These are phyloP conservation scores for Crithidia expoeki DNA, from an alignment of 208 protist genomes.

Conservation along the genomic window DNA sequence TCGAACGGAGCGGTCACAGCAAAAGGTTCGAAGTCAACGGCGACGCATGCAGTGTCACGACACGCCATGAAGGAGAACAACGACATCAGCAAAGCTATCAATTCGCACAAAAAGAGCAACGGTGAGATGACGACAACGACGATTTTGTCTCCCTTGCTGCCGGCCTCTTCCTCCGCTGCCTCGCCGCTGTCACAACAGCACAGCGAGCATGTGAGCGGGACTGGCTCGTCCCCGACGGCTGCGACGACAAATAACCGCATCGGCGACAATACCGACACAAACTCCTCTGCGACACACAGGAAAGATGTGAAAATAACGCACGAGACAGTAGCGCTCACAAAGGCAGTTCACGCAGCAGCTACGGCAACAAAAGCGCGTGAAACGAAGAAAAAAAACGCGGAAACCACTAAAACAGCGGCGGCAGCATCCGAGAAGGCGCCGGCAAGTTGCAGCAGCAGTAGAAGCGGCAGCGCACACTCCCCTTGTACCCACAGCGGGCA, in stretches of 20 bases:
- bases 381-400: not conserved
- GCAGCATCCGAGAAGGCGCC: not conserved
- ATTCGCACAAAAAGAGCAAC: not conserved
- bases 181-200: constrained; percentile 9
- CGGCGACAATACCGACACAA: no score
- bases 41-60: no score
- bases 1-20: no score
- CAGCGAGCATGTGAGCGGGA: not conserved
- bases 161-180: not conserved
- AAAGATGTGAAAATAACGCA: no score
- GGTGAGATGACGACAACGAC: not conserved
- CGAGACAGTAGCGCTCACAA: no score
- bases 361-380: no score
- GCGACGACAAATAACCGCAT: no score
- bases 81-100: not conserved
- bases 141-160: not conserved
- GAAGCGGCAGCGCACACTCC: not conserved
- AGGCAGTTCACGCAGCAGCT: no score
- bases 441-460: not conserved
- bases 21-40: no score
- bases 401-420: not conserved
- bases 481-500: not conserved
- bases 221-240: no score
- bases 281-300: no score
- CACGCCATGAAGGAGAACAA: no score